phyloP scores from a whole-genome alignment of 352 stramenopile species.

The Globisporangium okanoganense region DNA sequence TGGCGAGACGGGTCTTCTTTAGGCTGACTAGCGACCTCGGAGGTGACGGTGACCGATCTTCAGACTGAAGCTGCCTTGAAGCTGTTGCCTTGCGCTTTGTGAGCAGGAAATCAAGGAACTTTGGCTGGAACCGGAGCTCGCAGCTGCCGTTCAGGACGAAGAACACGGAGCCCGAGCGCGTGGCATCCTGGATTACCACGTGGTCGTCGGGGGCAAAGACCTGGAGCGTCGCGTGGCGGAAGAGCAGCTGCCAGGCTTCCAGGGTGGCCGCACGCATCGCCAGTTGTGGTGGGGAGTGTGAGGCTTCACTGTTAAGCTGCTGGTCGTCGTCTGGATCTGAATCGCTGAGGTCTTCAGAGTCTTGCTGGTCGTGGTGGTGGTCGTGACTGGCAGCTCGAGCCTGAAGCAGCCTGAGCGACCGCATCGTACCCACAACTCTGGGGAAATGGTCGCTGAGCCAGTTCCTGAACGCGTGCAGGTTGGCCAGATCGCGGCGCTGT shows the following conservation, averaged over 20 bases:
- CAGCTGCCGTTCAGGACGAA: conserved; percentile 30
- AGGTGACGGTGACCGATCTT: neutral
- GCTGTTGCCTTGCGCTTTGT: conserved; percentile 13
- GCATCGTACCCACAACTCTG: neutral
- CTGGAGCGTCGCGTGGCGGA: conserved; percentile 19
- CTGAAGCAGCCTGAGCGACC: neutral
- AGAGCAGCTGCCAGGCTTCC: conserved; percentile 12
- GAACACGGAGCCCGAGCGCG: conserved; percentile 21
- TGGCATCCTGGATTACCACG: conserved; percentile 28
- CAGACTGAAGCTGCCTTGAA: neutral
- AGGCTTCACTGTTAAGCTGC: neutral
- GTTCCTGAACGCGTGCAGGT: neutral
- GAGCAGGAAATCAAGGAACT: conserved; percentile 25
- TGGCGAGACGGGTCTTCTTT: neutral
- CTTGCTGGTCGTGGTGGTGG: neutral
- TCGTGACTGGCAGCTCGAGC: neutral
- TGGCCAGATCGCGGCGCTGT: neutral
- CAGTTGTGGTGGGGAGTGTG: neutral
- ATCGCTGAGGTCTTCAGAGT: neutral
- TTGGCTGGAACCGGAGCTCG: conserved; percentile 24
- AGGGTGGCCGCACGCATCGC: neutral
- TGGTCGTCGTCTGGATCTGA: neutral
- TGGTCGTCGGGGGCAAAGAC: conserved; percentile 14
- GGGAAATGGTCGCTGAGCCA: neutral
- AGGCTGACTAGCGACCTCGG: neutral